phyloP scores from a whole-genome alignment of 129 eudicot genomes.

The Saussurea involucrata region DNA sequence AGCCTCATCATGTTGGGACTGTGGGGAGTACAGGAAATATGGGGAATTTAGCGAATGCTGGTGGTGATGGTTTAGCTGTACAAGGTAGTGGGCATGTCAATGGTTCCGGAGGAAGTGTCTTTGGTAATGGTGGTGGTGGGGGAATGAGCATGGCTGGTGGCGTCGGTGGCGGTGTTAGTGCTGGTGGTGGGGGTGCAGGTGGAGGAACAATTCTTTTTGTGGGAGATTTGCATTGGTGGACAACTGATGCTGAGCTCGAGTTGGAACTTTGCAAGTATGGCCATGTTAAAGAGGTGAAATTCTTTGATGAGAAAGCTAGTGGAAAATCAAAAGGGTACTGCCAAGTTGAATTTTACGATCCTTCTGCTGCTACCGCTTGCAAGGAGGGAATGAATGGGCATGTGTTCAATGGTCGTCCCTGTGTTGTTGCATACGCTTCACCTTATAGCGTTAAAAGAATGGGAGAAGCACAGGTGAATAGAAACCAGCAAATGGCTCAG shows the following conservation, averaged over 20 bases:
- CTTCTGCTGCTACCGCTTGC: conserved; percentile 66
- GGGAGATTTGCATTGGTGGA: conserved; percentile 98
- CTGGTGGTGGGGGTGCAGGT: conserved; percentile 45
- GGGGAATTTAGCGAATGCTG: conserved; percentile 18
- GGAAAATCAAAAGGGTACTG: conserved; percentile 93
- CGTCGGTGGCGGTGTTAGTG: conserved; percentile 27
- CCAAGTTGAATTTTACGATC: conserved; percentile 77
- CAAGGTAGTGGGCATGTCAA: conserved; percentile 9
- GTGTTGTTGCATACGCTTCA: conserved; percentile 86
- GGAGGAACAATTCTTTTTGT: conserved; percentile 73
- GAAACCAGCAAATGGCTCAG: conserved; percentile 54
- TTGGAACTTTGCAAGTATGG: conserved; percentile 70
- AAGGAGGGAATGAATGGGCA: conserved; percentile 94
- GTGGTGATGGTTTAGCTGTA: conserved; percentile 17
- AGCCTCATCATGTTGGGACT: conserved; percentile 28
- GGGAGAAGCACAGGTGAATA: conserved; percentile 77
- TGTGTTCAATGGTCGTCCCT: conserved; percentile 77
- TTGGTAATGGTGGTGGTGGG: conserved; percentile 28
- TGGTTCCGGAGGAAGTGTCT: conserved; percentile 30
- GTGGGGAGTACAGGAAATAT: conserved; percentile 15
- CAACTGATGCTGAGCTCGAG: conserved; percentile 85
- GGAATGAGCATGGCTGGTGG: conserved; percentile 20
- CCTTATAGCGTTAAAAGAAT: conserved; percentile 64
- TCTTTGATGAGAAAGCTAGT: conserved; percentile 79
- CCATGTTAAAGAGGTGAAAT: conserved; percentile 68